Evolutionary conservation across 495 filamentous ascomycete species (phyloP), one percentile per base, ranked within the genome.

Genomic region (Beverwykella pulmonaria): DNA sequence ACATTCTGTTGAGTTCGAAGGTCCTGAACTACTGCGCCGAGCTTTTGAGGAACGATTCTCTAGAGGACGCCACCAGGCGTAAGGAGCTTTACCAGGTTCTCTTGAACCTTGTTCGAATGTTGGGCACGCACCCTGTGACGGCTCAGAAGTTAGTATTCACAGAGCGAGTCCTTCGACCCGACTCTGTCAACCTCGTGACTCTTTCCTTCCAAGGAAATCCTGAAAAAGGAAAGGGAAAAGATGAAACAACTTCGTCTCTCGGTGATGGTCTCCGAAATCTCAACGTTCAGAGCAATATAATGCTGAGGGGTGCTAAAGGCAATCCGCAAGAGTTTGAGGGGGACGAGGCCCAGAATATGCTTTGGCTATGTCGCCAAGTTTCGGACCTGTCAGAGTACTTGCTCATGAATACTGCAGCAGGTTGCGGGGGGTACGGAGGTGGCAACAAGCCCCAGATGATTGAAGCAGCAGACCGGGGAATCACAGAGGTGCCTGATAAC

Each of bases 41-140:
- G 22, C 62, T 77, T 14, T 54, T 79, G 17, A 68, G 73, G 6
- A 79, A 77, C 32, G 77, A 75, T 34, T 75, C 74, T 7, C 39
- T 79, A 6, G 71, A 75, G 46, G 73, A 79, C 49, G 73, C 70
- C n/a, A 67, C 68, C 8, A 72, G 61, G 30, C 69, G 75, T 32
- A 46, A 49, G 22, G 53, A 52, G 2, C 63, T 76, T 1, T 79
- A 77, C 56, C 57, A 73, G 39, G 58, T 25, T 8, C 19, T 72
- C 14, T 58, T 79, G 1, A 59, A 66, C 52, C 69, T 76, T 50
- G 53, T 77, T 0, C 27, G 65, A 1, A 27, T 53, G 2, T 52
- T 77, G 2, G 61, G 59, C 10, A 32, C 19, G 17, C 65, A 73
- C 62, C 25, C 19, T 23, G 32, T 23, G 2, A 61, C 56, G 20